Evolutionary conservation across 2,329 filamentous ascomycete genomes (phyloP).

Genomic region (Cladosporium oxysporum): DNA sequence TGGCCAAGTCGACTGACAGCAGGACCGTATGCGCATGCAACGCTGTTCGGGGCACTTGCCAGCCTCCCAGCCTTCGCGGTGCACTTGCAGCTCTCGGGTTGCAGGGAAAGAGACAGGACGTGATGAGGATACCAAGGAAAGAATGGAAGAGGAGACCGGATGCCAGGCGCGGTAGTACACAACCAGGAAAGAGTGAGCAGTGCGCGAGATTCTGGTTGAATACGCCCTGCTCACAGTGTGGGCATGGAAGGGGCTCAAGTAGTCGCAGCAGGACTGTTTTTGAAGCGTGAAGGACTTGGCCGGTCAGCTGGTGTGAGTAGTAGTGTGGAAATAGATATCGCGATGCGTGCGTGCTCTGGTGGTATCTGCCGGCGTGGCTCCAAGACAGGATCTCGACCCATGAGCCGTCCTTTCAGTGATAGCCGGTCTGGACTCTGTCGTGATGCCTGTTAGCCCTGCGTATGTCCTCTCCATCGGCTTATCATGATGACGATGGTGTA

Average conservation of each 20-base stretch:
- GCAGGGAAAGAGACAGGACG: conserved; percentile 1
- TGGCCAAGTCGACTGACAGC: background rate
- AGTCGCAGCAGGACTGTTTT: background rate
- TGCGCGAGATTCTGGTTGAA: background rate
- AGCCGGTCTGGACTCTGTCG: background rate
- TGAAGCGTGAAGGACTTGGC: background rate
- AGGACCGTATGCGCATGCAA: background rate
- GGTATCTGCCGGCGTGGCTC: background rate
- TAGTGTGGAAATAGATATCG: background rate
- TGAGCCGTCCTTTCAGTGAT: background rate
- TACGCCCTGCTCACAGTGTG: background rate
- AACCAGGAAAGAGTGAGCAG: background rate
- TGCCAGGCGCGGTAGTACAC: background rate
- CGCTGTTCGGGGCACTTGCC: background rate
- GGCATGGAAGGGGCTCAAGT: background rate
- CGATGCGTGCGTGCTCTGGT: background rate
- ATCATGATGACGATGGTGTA: conserved; percentile 2
- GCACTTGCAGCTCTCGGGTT: background rate
- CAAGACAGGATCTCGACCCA: background rate
- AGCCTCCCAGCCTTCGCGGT: background rate
- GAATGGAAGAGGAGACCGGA: background rate
- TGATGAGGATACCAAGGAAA: conserved; percentile 1
- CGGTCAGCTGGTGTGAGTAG: background rate
- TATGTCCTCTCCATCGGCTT: background rate
- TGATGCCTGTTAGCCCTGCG: conserved; percentile 2